Evolutionary conservation across 202 grass and related monocot species (phyloP).

Genomic region (Hordeum pubiflorum): DNA sequence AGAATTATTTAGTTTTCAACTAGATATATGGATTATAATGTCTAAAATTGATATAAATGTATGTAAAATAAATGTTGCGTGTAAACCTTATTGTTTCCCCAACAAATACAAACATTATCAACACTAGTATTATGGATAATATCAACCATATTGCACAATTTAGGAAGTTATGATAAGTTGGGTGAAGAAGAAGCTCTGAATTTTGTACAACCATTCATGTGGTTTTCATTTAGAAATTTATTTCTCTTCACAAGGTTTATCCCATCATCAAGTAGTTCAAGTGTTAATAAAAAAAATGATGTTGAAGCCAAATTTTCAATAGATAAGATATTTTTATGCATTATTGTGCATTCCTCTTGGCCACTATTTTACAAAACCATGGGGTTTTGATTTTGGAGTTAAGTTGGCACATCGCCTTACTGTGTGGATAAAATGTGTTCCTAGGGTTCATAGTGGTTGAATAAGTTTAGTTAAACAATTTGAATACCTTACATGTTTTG

Average conservation of each 20-base stretch:
- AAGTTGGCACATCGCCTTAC: not conserved
- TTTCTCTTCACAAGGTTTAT: not conserved
- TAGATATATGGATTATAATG: not conserved
- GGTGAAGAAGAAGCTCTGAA: not conserved
- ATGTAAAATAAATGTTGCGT: not conserved
- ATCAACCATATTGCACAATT: not conserved
- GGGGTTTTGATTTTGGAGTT: not conserved
- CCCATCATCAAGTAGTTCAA: not conserved
- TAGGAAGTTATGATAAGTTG: not conserved
- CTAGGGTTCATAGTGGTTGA: not conserved
- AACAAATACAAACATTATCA: not conserved
- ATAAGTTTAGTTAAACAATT: not conserved
- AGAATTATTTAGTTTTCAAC: not conserved
- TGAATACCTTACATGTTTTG: not conserved
- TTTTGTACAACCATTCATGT: not conserved
- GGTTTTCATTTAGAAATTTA: not conserved
- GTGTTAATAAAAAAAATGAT: not conserved
- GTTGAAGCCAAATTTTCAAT: not conserved
- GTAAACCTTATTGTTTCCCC: not conserved
- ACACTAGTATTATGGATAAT: not conserved
- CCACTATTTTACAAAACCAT: not conserved
- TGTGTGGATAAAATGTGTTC: not conserved
- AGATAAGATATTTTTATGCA: not conserved
- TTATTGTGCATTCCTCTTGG: not conserved
- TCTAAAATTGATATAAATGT: not conserved